Percentiles rank a stretch among this genome's conserved stretches.
These are phyloP conservation scores for Corymbia maculata DNA, from an alignment of 345 rosid genomes.

Conservation along the genomic window DNA sequence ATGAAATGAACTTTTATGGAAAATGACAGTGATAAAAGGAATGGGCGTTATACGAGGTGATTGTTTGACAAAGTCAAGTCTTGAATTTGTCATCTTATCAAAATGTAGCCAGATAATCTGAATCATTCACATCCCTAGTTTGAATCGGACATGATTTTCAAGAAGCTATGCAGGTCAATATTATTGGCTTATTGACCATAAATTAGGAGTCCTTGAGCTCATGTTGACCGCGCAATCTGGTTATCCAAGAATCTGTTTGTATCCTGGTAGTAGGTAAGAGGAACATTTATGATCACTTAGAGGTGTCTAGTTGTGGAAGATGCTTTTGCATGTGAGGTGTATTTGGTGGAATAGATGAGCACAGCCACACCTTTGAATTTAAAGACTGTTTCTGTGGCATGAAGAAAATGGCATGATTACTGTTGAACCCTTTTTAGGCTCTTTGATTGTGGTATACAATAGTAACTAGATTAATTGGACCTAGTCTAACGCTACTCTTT, in stretches of 20 bases:
- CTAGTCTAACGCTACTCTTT: background rate
- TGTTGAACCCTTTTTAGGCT: background rate
- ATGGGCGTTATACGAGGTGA: background rate
- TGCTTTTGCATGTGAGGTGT: background rate
- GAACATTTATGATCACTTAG: slow-evolving; percentile 12
- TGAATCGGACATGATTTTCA: background rate
- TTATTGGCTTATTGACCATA: background rate
- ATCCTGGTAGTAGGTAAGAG: background rate
- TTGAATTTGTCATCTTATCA: background rate
- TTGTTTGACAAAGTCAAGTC: background rate
- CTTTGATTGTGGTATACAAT: background rate
- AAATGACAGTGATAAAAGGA: background rate
- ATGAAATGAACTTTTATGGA: background rate
- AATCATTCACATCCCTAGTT: background rate
- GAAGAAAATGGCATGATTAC: background rate
- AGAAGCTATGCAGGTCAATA: background rate
- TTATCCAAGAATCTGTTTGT: background rate
- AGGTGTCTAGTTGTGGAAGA: background rate
- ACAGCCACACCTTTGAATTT: background rate
- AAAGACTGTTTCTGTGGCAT: background rate
- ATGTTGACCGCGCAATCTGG: background rate
- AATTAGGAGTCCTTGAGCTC: background rate
- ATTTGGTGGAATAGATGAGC: background rate
- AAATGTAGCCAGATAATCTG: background rate
- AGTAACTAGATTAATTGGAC: background rate